Percentiles rank a stretch among this genome's conserved stretches.
Conservation (phyloP, 2,329 filamentous ascomycete species). For the Verticillium tricorpus region DNA sequence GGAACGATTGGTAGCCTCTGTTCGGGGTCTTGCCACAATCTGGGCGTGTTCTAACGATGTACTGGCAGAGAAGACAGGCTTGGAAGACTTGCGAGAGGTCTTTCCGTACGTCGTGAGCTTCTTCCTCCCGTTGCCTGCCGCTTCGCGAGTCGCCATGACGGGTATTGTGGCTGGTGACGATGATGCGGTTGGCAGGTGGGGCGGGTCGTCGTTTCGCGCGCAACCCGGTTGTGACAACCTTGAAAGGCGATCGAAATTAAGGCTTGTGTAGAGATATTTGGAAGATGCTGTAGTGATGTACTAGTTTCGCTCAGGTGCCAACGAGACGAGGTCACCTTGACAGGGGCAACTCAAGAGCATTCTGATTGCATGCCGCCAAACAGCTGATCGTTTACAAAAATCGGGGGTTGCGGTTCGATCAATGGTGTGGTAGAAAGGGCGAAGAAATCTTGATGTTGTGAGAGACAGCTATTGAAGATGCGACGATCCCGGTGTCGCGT, state of each 20-base stretch:
- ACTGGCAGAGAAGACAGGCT: not conserved
- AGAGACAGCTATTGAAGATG: not conserved
- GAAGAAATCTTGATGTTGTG: too few species aligned
- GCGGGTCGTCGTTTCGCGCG: not conserved
- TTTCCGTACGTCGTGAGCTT: constrained; percentile 13
- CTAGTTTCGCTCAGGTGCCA: not conserved
- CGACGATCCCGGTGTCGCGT: not conserved
- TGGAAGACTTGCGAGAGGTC: constrained; percentile 10
- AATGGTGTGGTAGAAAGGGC: not conserved
- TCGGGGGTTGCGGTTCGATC: not conserved
- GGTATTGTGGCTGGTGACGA: not conserved
- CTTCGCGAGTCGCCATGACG: constrained; percentile 11
- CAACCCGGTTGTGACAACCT: not conserved
- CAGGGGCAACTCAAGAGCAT: not conserved
- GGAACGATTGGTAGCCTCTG: not conserved
- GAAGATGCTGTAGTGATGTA: not conserved
- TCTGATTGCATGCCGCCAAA: not conserved
- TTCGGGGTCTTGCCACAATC: not conserved
- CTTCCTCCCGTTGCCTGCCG: constrained; percentile 6
- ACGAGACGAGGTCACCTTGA: not conserved
- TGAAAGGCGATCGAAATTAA: not conserved
- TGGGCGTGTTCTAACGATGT: not conserved
- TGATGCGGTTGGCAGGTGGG: not conserved
- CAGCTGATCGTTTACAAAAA: not conserved
- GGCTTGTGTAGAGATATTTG: not conserved